phyloP scores from a whole-genome alignment of 305 asterid genomes.

The Fraxinus xanthoxyloides region DNA sequence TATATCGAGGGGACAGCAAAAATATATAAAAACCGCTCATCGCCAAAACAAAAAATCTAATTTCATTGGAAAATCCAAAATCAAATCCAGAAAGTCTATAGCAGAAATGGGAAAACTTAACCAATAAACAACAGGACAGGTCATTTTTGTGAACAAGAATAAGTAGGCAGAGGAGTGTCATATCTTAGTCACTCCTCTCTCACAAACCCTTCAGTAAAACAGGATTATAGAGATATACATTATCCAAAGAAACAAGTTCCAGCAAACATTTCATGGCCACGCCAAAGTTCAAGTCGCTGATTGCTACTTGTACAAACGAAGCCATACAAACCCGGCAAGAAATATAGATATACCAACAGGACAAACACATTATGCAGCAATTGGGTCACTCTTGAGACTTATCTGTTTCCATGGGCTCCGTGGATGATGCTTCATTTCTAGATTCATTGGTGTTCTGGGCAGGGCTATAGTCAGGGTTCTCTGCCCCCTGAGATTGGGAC shows the following conservation, averaged over 20 bases:
- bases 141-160: not conserved
- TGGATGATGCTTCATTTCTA: not conserved
- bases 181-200: not conserved
- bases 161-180: not conserved
- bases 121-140: not conserved
- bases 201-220: not conserved
- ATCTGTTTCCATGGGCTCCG: constrained; percentile 14
- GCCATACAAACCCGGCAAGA: not conserved
- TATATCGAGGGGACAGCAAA: not conserved
- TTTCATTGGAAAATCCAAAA: not conserved
- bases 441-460: constrained; percentile 24
- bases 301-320: not conserved
- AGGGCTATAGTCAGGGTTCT: constrained; percentile 24
- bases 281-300: not conserved
- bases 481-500: constrained; percentile 39
- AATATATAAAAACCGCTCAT: not conserved
- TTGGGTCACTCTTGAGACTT: constrained; percentile 25
- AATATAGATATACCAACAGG: not conserved
- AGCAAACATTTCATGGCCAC: not conserved
- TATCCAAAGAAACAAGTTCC: not conserved
- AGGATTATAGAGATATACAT: not conserved
- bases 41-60: not conserved
- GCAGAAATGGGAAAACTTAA: not conserved
- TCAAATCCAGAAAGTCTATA: not conserved
- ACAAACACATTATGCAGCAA: constrained; percentile 9